A percentile compares a stretch with the other conserved stretches of the same genome.
Evolutionary conservation across 305 asterid species (phyloP).

Genomic region (Striga hermonthica): DNA sequence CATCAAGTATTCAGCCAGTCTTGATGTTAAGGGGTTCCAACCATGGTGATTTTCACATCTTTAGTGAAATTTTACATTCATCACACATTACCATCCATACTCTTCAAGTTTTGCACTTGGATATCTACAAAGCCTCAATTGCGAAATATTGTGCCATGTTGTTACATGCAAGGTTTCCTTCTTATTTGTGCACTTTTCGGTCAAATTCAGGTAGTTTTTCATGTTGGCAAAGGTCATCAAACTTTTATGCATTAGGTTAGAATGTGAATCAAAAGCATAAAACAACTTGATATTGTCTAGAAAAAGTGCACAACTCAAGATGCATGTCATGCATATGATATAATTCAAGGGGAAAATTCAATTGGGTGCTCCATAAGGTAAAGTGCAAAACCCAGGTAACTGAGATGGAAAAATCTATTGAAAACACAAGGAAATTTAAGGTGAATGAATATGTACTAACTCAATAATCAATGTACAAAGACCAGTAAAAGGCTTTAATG

Average conservation of each 20-base stretch:
- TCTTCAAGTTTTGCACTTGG: background rate
- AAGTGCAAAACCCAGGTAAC: background rate
- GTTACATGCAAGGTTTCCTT: background rate
- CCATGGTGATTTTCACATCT: background rate
- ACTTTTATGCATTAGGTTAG: background rate
- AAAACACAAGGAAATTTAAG: background rate
- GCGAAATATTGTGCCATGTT: background rate
- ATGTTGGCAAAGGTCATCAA: background rate
- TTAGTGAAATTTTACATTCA: background rate
- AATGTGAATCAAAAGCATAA: background rate
- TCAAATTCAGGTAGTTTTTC: background rate
- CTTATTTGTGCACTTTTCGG: background rate
- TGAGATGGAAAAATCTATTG: background rate
- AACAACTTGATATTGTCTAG: background rate
- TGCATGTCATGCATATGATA: background rate
- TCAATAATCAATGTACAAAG: background rate
- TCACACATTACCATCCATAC: background rate
- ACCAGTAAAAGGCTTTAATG: background rate
- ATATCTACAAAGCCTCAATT: background rate
- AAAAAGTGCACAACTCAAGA: background rate
- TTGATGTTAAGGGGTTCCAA: conserved; percentile 10
- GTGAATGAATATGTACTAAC: background rate
- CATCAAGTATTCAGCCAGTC: conserved; percentile 19
- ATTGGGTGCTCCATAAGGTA: background rate
- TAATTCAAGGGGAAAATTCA: background rate